Conservation (phyloP, 2,329 filamentous ascomycete species). For the Mollisiaceae sp. region DNA sequence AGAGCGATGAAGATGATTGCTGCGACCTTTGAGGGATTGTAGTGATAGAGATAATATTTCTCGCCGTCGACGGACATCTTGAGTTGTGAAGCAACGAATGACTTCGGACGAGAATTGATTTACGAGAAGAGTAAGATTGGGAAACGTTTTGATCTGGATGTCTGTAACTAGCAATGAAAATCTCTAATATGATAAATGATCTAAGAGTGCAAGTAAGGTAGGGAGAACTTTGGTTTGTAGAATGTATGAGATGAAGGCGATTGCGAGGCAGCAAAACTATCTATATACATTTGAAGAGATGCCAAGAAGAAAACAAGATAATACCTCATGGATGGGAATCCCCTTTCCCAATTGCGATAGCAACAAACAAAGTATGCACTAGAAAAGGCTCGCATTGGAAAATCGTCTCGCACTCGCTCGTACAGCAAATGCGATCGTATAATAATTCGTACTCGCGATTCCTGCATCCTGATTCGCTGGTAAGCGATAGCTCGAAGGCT, state of each 20-base stretch:
- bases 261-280: constrained; percentile 5
- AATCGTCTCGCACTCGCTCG: constrained; percentile 1
- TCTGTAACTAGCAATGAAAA: neutral
- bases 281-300: constrained; percentile 12
- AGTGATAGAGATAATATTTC: constrained; percentile 49
- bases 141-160: no score
- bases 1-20: constrained; percentile 49
- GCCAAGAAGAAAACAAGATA: neutral
- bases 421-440: neutral
- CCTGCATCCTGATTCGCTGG: neutral
- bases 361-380: neutral
- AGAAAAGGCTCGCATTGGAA: neutral
- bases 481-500: neutral
- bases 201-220: neutral
- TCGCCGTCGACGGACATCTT: constrained; percentile 14
- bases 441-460: neutral
- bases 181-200: neutral
- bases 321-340: neutral
- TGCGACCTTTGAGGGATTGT: constrained; percentile 51
- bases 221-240: neutral
- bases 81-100: neutral
- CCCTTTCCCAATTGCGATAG: neutral
- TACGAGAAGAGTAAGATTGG: neutral
- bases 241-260: constrained; percentile 13
- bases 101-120: neutral